A percentile compares a stretch with the other conserved stretches of the same genome.
phyloP scores from a whole-genome alignment of 2,329 filamentous ascomycete species.

The Furcasterigmium sp. region DNA sequence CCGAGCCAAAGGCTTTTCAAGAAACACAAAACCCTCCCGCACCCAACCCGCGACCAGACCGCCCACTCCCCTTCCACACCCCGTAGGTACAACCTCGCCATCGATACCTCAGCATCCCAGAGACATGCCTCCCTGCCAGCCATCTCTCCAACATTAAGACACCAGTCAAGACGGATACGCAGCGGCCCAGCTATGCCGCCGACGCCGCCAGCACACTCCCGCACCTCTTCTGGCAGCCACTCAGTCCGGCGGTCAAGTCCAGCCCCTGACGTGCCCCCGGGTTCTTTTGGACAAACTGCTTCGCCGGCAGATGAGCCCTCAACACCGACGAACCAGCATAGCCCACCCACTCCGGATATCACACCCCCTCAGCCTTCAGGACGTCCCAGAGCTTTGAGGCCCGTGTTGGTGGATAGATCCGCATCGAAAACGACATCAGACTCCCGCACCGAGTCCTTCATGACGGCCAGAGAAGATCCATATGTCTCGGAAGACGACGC shows the following conservation, averaged over 20 bases:
- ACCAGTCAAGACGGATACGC: constrained; percentile 34
- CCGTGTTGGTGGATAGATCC: constrained; percentile 40
- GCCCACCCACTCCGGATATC: constrained; percentile 69
- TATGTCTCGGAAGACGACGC: constrained; percentile 55
- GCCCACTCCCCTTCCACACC: constrained; percentile 10
- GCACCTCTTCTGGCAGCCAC: constrained; percentile 48
- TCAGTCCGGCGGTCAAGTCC: constrained; percentile 37
- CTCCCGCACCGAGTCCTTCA: constrained; percentile 65
- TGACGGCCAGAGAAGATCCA: constrained; percentile 62
- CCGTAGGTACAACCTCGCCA: constrained; percentile 11
- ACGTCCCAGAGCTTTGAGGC: constrained; percentile 40
- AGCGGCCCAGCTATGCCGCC: constrained; percentile 50
- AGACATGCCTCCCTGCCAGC: constrained; percentile 24
- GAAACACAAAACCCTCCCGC: constrained; percentile 39
- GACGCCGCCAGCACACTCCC: constrained; percentile 58
- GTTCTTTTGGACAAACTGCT: not conserved
- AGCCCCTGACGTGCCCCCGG: constrained; percentile 17
- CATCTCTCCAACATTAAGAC: constrained; percentile 33
- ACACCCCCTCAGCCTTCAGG: constrained; percentile 57
- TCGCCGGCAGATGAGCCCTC: constrained; percentile 28
- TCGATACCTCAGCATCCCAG: constrained; percentile 11
- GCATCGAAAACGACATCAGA: constrained; percentile 52
- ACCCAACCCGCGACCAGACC: constrained; percentile 18
- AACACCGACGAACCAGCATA: constrained; percentile 61
- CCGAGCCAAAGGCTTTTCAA: constrained; percentile 34